Conservation (phyloP, 2,329 filamentous ascomycete species). For the Paecilomyces formosus region DNA sequence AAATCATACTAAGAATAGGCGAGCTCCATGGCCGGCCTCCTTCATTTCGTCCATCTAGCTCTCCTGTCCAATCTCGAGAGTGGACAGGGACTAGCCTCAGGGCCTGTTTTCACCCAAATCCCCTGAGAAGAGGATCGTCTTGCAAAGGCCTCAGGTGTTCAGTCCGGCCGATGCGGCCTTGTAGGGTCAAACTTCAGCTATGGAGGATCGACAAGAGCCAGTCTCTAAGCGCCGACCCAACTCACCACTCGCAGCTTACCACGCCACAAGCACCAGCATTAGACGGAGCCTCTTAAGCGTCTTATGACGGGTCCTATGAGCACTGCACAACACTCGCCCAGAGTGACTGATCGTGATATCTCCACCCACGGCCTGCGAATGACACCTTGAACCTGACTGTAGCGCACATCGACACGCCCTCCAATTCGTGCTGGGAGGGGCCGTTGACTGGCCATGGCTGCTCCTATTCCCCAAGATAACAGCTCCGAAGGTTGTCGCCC, state of each 20-base stretch:
- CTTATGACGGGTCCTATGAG: background rate
- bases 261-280: background rate
- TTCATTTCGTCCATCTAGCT: background rate
- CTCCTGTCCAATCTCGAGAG: background rate
- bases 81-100: background rate
- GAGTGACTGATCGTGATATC: background rate
- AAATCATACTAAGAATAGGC: background rate
- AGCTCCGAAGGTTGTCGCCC: background rate
- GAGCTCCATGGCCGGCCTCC: background rate
- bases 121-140: background rate
- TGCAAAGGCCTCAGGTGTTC: background rate
- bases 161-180: background rate
- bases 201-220: background rate
- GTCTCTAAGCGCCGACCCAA: slow-evolving; percentile 16
- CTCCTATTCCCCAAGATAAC: background rate
- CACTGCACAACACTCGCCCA: background rate
- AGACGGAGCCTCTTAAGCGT: background rate
- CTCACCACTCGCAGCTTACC: slow-evolving; percentile 2
- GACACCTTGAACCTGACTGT: background rate
- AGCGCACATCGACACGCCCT: background rate
- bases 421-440: background rate
- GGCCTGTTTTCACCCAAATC: background rate
- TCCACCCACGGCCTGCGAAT: background rate
- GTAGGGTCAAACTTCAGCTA: background rate
- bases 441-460: background rate